These are phyloP conservation scores for Lycium ferocissimum DNA, from an alignment of 257 asterid species.

Conservation along the genomic window DNA sequence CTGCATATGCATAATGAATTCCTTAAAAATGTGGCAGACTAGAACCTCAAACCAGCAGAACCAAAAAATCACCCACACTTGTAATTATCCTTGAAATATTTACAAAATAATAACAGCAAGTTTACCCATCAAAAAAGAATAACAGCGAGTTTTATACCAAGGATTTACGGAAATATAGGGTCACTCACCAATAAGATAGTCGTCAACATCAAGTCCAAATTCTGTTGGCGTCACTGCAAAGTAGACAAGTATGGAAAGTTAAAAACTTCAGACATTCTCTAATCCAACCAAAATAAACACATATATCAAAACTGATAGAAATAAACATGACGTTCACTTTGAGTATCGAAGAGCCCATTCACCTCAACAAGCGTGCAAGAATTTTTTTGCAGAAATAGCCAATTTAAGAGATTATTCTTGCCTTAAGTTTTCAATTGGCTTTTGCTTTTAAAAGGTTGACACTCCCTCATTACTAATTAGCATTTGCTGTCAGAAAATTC, in stretches of 20 bases:
- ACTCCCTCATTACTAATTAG: background rate
- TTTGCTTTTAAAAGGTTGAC: background rate
- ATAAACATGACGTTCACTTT: background rate
- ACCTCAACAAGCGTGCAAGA: background rate
- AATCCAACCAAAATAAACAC: background rate
- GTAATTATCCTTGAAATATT: background rate
- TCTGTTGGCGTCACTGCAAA: slow-evolving; percentile 71
- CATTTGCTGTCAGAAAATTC: background rate
- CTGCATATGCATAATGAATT: slow-evolving; percentile 7
- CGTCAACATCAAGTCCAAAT: slow-evolving; percentile 90
- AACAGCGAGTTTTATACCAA: background rate
- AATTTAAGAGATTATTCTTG: background rate
- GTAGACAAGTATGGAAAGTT: slow-evolving; percentile 22
- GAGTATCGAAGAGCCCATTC: too few species aligned
- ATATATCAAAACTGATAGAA: background rate
- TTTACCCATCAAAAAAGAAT: background rate
- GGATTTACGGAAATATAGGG: slow-evolving; percentile 9
- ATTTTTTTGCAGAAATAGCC: background rate
- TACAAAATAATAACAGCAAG: background rate
- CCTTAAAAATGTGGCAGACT: background rate
- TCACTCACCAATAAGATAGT: slow-evolving; percentile 81
- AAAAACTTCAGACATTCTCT: slow-evolving; percentile 18
- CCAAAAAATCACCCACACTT: background rate
- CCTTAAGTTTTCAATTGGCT: slow-evolving; percentile 1
- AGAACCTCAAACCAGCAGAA: background rate